Conservation (phyloP, 441 rosid species). For the Syzygium syzygioides region DNA sequence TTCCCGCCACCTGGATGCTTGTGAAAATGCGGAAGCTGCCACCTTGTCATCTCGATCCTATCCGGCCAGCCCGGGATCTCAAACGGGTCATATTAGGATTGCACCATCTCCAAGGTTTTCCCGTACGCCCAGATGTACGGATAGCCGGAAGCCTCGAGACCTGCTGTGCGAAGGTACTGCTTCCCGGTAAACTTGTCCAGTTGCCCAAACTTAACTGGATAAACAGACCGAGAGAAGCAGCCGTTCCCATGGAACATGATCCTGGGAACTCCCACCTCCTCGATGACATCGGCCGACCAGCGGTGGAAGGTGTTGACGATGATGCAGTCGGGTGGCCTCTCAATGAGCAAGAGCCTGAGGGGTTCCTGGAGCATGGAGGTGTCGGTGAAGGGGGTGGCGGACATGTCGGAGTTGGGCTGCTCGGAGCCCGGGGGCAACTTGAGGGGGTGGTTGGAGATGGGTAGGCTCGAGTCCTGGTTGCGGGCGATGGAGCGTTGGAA, state of each 20-base stretch:
- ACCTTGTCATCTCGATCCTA: slow-evolving; percentile 18
- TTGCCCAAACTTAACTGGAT: too few species aligned
- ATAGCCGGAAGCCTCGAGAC: too few species aligned
- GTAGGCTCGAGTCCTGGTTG: not conserved
- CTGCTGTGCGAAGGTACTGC: too few species aligned
- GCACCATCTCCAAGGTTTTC: not conserved
- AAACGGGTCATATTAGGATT: slow-evolving; percentile 23
- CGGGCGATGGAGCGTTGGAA: not conserved
- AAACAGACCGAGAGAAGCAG: slow-evolving; percentile 23
- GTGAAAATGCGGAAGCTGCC: slow-evolving; percentile 6
- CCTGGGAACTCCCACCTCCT: slow-evolving; percentile 18
- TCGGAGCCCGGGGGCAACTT: not conserved
- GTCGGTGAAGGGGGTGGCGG: slow-evolving; percentile 1
- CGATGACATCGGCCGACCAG: slow-evolving; percentile 25
- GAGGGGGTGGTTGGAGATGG: slow-evolving; percentile 3
- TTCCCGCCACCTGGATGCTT: not conserved
- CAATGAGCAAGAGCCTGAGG: slow-evolving; percentile 7
- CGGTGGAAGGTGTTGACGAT: slow-evolving; percentile 31
- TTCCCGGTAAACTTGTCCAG: too few species aligned
- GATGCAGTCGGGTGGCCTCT: slow-evolving; percentile 23
- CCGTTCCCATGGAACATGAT: slow-evolving; percentile 23
- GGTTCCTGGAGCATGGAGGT: slow-evolving; percentile 32
- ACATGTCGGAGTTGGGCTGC: not conserved
- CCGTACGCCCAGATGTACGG: too few species aligned
- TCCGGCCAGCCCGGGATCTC: slow-evolving; percentile 20